Evolutionary conservation across 495 filamentous ascomycete species (phyloP).

Genomic region (Penicillium daleae): DNA sequence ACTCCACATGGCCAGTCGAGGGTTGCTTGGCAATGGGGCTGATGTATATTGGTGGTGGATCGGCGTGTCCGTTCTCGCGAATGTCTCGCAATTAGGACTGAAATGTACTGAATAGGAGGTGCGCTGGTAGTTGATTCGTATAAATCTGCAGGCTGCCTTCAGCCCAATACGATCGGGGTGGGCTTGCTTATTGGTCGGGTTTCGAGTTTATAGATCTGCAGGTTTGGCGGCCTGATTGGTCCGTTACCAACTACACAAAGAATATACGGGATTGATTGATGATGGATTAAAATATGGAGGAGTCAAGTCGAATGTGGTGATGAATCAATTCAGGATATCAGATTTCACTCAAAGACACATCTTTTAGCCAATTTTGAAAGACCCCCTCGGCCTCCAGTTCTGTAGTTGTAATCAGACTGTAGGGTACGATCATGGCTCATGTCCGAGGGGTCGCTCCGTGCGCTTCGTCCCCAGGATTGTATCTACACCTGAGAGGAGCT

Average conservation of each 20-base stretch:
- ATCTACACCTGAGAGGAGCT: no score
- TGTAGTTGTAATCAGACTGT: no score
- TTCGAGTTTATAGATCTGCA: neutral
- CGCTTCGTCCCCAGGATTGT: no score
- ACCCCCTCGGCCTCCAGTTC: no score
- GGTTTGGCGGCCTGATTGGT: neutral
- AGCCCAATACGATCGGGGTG: neutral
- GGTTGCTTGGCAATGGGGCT: constrained; percentile 23
- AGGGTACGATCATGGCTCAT: no score
- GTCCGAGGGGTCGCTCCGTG: no score
- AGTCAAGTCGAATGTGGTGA: neutral
- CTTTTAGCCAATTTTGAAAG: no score
- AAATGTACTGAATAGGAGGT: neutral
- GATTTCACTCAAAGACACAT: no score
- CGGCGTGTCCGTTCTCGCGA: constrained; percentile 14
- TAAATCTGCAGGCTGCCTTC: neutral
- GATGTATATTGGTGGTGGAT: constrained; percentile 15
- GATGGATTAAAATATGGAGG: neutral
- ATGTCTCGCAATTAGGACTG: neutral
- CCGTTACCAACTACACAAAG: neutral
- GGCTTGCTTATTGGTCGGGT: neutral
- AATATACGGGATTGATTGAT: neutral
- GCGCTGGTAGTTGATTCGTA: neutral
- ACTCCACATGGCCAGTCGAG: constrained; percentile 24
- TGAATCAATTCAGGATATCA: no score